Conservation (phyloP, 139 green algal genomes). For the Volvox reticuliferus region DNA sequence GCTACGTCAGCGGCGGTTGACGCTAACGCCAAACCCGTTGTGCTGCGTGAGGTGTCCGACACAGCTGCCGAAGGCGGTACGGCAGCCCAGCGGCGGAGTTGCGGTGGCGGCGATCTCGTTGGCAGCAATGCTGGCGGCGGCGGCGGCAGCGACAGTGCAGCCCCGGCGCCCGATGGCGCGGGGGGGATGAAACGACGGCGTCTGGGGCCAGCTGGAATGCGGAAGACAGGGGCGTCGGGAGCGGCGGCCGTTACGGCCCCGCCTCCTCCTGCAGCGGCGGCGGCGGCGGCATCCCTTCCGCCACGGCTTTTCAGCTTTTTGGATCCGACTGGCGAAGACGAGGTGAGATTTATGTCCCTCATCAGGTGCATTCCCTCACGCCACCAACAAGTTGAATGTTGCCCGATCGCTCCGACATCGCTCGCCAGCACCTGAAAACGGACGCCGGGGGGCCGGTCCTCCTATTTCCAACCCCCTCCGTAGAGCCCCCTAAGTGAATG, state of each 20-base stretch:
- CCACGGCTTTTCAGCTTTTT: constrained; percentile 39
- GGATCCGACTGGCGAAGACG: constrained; percentile 18
- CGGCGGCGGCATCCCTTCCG: background rate
- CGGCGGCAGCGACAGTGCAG: background rate
- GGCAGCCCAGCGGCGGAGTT: too few relatives aligned
- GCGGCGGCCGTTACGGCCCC: background rate
- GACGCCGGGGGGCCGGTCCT: too few relatives aligned
- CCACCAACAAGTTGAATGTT: too few relatives aligned
- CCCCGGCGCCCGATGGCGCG: background rate
- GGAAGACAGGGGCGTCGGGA: background rate
- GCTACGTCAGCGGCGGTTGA: background rate
- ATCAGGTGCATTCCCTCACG: too few relatives aligned
- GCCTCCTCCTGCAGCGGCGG: background rate
- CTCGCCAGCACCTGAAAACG: too few relatives aligned
- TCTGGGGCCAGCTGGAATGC: background rate
- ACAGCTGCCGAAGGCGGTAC: too few relatives aligned
- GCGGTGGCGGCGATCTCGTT: background rate
- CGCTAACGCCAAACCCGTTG: background rate
- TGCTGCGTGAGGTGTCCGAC: background rate
- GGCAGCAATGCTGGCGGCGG: background rate
- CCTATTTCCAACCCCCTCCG: background rate
- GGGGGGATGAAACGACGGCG: background rate
- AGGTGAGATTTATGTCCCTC: background rate
- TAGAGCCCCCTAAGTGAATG: background rate
- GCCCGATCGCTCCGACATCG: too few relatives aligned